phyloP scores from a whole-genome alignment of 176 grass and related monocot genomes.

The Olyra latifolia region DNA sequence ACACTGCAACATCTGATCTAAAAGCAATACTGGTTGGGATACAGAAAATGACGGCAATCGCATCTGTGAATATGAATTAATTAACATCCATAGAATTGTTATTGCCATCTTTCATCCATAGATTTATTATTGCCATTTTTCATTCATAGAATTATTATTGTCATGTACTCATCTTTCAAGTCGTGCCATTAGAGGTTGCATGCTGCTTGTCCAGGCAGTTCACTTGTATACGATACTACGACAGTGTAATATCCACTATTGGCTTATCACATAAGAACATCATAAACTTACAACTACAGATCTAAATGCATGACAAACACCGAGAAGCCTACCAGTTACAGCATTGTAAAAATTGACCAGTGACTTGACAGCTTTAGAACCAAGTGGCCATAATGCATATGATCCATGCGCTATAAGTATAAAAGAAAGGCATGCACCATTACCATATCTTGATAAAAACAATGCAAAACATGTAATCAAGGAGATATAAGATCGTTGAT shows the following conservation, averaged over 20 bases:
- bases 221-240: not conserved
- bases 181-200: not conserved
- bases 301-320: not conserved
- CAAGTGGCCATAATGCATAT: conserved; percentile 39
- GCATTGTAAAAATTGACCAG: conserved; percentile 61
- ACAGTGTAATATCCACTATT: not conserved
- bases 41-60: not conserved
- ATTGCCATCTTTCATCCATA: no score
- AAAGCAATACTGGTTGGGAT: not conserved
- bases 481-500: not conserved
- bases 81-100: no score
- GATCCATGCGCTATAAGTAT: conserved; percentile 56
- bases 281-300: not conserved
- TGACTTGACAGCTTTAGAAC: conserved; percentile 65
- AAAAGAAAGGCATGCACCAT: conserved; percentile 68
- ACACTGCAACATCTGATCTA: conserved; percentile 11
- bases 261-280: not conserved
- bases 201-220: not conserved
- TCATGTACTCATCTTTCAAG: not conserved
- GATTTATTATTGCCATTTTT: not conserved
- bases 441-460: conserved; percentile 64
- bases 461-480: conserved; percentile 50
- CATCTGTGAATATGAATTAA: conserved; percentile 11
- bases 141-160: not conserved
- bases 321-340: conserved; percentile 55